Evolutionary conservation across 2,329 filamentous ascomycete genomes (phyloP), one percentile per base, ranked within the genome.

Genomic region (Talaromyces sp.): DNA sequence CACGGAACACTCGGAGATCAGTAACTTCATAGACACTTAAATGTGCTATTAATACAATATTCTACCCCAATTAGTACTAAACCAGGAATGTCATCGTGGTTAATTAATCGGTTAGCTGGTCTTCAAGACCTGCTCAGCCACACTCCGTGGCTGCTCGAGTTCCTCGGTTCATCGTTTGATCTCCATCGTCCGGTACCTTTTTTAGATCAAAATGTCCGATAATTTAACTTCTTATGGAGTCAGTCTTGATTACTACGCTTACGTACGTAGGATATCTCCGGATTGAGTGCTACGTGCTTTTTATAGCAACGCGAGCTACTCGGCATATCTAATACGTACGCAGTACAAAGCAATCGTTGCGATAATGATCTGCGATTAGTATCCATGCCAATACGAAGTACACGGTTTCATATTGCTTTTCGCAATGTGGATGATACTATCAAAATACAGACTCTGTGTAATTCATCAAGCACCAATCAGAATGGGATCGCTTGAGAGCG

Each of bases 401-500:
- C n/a, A n/a, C 22, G 17, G 47, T 51, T 17, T 27, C 47, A 27
- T 27, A 27, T 27, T 29, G 6, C 13, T 27, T 49, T 40, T 40
- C n/a, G n/a, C 40, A 19, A 45, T 11, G 40, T 19, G 19, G 40
- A 17, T 17, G 3, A 47, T 19, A n/a, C 40, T 19, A 47, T 22
- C 43, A 47, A 11, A 47, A 11, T 22, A 27, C 22, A 17, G 45
- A 15, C 45, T 47, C 47, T 0, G 47, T 27, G 13, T 8, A 27
- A 15, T 15, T 22, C 25, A 27, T 1, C 27, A 8, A 27, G 51
- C 34, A 25, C 38, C 31, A 64, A 58, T 38, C 61, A 58, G 38
- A 43, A n/a, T 10, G 7, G 17, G n/a, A 58, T 58, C 38, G 62
- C 62, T 64, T 58, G 62, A 31, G n/a, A 31, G 34, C 51, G 61